These are phyloP conservation scores for Fusarium keratoplasticum DNA, from an alignment of 2,329 filamentous ascomycete species.

Conservation along the genomic window DNA sequence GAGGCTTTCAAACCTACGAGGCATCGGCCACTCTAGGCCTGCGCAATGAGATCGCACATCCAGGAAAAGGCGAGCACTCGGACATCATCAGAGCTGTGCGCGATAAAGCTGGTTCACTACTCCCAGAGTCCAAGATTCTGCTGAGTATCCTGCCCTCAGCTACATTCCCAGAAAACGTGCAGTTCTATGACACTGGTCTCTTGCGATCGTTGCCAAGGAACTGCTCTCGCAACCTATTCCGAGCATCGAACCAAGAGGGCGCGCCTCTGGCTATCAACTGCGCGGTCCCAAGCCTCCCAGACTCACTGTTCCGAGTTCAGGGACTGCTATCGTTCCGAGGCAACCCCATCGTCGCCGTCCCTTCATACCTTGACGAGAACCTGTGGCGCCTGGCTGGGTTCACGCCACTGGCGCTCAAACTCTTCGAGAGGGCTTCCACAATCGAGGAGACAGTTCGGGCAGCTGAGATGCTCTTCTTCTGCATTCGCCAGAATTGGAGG, in stretches of 20 bases:
- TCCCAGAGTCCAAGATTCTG: slow-evolving; percentile 84
- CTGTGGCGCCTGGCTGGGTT: slow-evolving; percentile 95
- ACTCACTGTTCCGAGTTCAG: slow-evolving; percentile 83
- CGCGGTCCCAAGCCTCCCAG: slow-evolving; percentile 86
- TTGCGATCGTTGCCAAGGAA: slow-evolving; percentile 80
- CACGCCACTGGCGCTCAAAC: slow-evolving; percentile 83
- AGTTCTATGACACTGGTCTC: slow-evolving; percentile 80
- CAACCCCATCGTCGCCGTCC: slow-evolving; percentile 82
- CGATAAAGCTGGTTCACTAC: slow-evolving; percentile 82
- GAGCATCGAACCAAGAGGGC: slow-evolving; percentile 60
- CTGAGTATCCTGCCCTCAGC: slow-evolving; percentile 86
- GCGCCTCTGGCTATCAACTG: slow-evolving; percentile 89
- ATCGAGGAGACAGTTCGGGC: slow-evolving; percentile 79
- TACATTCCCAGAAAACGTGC: slow-evolving; percentile 84
- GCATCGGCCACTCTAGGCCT: slow-evolving; percentile 91
- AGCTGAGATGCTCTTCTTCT: slow-evolving; percentile 85
- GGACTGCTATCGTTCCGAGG: slow-evolving; percentile 87
- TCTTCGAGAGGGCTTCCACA: slow-evolving; percentile 81
- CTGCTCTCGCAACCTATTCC: slow-evolving; percentile 70
- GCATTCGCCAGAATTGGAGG: slow-evolving; percentile 91
- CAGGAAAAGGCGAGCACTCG: slow-evolving; percentile 89
- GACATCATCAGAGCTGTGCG: slow-evolving; percentile 92
- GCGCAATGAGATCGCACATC: slow-evolving; percentile 89
- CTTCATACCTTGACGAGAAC: slow-evolving; percentile 89
- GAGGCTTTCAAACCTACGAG: slow-evolving; percentile 95